Evolutionary conservation across 371 early-diverging fungal genomes (phyloP).

Genomic region (Choanephora cucurbitarum): DNA sequence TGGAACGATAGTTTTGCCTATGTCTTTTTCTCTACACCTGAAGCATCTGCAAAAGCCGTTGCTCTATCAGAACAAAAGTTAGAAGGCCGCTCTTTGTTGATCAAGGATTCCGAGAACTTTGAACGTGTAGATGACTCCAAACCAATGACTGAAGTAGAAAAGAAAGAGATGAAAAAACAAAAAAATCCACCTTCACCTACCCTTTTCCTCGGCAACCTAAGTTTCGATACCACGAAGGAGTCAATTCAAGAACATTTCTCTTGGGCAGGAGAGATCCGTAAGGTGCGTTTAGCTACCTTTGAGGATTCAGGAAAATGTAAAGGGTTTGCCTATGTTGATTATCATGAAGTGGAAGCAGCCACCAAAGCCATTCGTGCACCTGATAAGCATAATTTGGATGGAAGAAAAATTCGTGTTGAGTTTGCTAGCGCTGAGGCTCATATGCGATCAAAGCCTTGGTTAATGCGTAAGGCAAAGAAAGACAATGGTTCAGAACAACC

Average conservation of each 20-base stretch:
- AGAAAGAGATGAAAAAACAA: conserved; percentile 44
- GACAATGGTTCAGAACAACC: conserved; percentile 29
- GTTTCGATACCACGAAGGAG: conserved; percentile 68
- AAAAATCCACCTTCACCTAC: conserved; percentile 71
- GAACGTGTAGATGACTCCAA: conserved; percentile 50
- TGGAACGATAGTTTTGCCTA: conserved; percentile 78
- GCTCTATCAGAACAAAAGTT: conserved; percentile 61
- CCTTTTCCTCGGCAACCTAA: conserved; percentile 82
- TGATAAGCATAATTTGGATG: conserved; percentile 46
- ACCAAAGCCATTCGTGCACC: conserved; percentile 63
- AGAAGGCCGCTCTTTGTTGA: conserved; percentile 65
- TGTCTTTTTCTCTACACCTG: conserved; percentile 63
- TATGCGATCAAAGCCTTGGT: conserved; percentile 55
- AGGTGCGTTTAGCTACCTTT: conserved; percentile 72
- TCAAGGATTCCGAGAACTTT: conserved; percentile 67
- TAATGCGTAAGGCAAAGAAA: conserved; percentile 46
- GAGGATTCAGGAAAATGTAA: conserved; percentile 77
- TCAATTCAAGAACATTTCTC: conserved; percentile 62
- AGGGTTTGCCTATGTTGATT: conserved; percentile 78
- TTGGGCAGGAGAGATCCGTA: conserved; percentile 65
- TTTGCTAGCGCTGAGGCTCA: conserved; percentile 63
- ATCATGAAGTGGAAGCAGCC: conserved; percentile 61
- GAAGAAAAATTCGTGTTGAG: conserved; percentile 48
- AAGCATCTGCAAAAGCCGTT: conserved; percentile 59
- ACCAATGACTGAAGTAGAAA: conserved; percentile 38